A percentile compares a stretch with the other conserved stretches of the same genome.
Conservation (phyloP, 116 monocot species). For the Dioscorea cayenensis region DNA sequence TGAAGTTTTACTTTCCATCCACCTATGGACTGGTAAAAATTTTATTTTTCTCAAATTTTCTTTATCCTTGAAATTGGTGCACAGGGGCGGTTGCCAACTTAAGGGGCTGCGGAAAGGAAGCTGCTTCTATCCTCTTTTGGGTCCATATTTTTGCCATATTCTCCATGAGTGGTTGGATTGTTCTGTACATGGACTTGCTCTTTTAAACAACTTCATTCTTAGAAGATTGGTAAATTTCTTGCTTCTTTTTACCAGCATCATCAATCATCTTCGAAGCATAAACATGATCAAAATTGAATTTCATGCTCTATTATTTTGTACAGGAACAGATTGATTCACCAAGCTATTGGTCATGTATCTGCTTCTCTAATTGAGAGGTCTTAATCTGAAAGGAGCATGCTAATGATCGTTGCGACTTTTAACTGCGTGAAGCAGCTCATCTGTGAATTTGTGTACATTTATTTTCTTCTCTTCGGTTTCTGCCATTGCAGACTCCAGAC, state of each 20-base stretch:
- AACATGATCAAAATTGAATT: neutral
- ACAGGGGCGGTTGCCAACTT: conserved; percentile 88
- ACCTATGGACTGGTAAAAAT: too few relatives aligned
- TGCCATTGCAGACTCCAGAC: too few relatives aligned
- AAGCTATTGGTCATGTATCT: neutral
- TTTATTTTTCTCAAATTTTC: neutral
- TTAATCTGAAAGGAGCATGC: neutral
- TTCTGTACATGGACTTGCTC: conserved; percentile 65
- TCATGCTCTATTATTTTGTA: neutral
- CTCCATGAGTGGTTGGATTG: conserved; percentile 87
- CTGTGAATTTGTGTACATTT: too few relatives aligned
- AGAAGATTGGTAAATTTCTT: neutral
- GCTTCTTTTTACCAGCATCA: neutral
- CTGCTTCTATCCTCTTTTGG: conserved; percentile 83
- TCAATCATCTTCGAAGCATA: neutral
- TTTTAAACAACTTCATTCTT: conserved; percentile 26
- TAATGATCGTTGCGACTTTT: neutral
- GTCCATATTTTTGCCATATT: conserved; percentile 91
- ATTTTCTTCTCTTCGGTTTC: too few relatives aligned
- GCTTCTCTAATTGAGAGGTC: neutral
- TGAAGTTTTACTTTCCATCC: neutral
- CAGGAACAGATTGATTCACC: neutral
- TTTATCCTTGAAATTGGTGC: neutral
- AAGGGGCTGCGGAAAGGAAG: conserved; percentile 81
- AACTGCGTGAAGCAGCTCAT: too few relatives aligned